phyloP scores from a whole-genome alignment of 805 yeast species.

The Scheffersomyces amazonensis region DNA sequence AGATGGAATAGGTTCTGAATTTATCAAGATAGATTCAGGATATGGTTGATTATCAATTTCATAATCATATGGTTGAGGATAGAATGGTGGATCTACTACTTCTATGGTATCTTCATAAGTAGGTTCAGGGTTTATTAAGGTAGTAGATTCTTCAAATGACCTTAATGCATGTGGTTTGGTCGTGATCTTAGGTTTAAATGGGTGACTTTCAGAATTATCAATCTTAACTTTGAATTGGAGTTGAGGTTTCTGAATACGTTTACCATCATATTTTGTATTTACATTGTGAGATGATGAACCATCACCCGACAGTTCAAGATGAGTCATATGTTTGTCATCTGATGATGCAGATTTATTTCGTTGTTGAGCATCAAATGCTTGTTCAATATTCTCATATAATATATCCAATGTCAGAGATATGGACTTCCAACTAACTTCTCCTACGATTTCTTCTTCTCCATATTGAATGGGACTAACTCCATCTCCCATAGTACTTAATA shows the following conservation, averaged over 20 bases:
- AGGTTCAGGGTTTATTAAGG: constrained; percentile 26
- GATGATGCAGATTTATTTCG: constrained; percentile 7
- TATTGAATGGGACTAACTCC: constrained; percentile 14
- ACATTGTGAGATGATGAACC: constrained; percentile 5
- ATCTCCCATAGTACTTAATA: constrained; percentile 24
- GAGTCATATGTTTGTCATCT: constrained; percentile 31
- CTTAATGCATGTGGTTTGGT: constrained; percentile 69
- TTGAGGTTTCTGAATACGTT: constrained; percentile 66
- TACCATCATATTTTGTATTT: constrained; percentile 10
- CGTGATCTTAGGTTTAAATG: constrained; percentile 74
- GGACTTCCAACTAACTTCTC: constrained; percentile 54
- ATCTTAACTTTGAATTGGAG: constrained; percentile 50
- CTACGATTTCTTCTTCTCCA: constrained; percentile 42
- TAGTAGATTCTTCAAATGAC: constrained; percentile 51
- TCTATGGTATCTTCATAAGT: constrained; percentile 18
- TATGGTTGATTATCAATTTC: constrained; percentile 74
- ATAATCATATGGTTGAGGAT: constrained; percentile 73
- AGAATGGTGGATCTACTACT: constrained; percentile 53
- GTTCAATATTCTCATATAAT: constrained; percentile 74
- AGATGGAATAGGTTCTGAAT: constrained; percentile 45
- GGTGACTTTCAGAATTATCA: constrained; percentile 65
- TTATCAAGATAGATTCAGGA: constrained; percentile 51
- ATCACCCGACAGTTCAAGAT: constrained; percentile 45
- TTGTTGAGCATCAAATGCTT: constrained; percentile 51
- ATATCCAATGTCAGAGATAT: constrained; percentile 64